phyloP scores from a whole-genome alignment of 73 alveolate genomes.

The Tetrahymena malaccensis region DNA sequence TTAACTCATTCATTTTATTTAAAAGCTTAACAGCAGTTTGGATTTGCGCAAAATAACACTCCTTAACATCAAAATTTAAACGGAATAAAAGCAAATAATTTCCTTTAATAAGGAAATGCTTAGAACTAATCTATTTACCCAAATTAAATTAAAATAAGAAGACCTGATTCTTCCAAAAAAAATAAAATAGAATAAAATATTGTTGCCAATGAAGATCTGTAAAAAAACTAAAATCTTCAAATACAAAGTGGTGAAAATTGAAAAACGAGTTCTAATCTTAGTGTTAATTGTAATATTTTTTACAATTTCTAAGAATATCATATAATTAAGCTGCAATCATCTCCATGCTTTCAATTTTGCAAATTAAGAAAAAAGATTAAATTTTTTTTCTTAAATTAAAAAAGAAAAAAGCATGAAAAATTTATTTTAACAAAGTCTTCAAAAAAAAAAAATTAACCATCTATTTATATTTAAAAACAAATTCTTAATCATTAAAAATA shows the following conservation, averaged over 20 bases:
- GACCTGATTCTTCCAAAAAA: background rate
- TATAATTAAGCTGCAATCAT: background rate
- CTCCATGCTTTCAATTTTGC: no score
- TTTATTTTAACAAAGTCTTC: background rate
- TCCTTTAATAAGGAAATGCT: background rate
- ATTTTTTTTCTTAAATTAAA: no score
- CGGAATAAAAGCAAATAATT: background rate
- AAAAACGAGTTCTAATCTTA: background rate
- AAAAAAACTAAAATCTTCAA: background rate
- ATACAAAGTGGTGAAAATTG: background rate
- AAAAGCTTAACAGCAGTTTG: background rate
- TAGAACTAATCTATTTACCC: background rate
- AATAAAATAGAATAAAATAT: background rate
- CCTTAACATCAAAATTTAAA: background rate
- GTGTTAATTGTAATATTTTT: background rate
- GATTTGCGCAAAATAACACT: background rate
- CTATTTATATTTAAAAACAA: background rate
- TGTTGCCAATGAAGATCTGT: background rate
- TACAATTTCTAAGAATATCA: background rate
- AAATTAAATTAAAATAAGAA: background rate
- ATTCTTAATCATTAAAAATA: background rate
- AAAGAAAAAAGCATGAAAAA: no score
- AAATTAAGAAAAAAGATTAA: no score
- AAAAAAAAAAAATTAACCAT: no score
- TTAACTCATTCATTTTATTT: background rate